These are phyloP conservation scores for Thelonectria discophora DNA, from an alignment of 2,329 filamentous ascomycete genomes.

Conservation along the genomic window DNA sequence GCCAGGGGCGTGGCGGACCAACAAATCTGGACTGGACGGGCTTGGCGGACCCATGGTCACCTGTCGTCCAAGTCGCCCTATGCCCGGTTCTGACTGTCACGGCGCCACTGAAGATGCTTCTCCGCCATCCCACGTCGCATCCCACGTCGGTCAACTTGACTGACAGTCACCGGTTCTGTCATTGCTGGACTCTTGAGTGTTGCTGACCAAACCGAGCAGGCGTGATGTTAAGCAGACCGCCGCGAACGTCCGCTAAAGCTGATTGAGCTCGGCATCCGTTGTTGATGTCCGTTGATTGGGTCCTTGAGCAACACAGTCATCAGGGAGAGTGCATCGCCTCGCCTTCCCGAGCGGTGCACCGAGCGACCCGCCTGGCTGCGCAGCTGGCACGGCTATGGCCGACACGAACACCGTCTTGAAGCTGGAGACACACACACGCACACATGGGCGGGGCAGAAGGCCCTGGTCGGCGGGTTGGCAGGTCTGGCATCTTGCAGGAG, in stretches of 20 bases:
- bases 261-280: too few relatives aligned
- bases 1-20: constrained; percentile 24
- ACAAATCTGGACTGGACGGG: constrained; percentile 25
- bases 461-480: neutral
- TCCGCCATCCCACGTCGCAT: constrained; percentile 26
- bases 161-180: constrained; percentile 15
- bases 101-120: constrained; percentile 12
- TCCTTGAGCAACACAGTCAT: constrained; percentile 17
- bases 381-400: constrained; percentile 26
- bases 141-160: constrained; percentile 21
- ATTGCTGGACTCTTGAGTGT: constrained; percentile 10
- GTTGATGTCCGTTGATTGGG: too few relatives aligned
- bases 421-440: constrained; percentile 14
- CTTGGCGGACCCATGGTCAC: constrained; percentile 35
- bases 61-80: constrained; percentile 29
- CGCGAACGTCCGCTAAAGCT: neutral
- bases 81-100: constrained; percentile 23
- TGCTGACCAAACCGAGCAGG: constrained; percentile 3
- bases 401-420: constrained; percentile 19
- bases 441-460: constrained; percentile 16
- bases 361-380: constrained; percentile 14
- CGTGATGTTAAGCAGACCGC: constrained; percentile 21
- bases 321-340: constrained; percentile 13
- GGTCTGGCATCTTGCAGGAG: constrained; percentile 22
- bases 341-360: constrained; percentile 16